phyloP scores from a whole-genome alignment of 306 rosid genomes.

The Elaeagnus macrophylla region DNA sequence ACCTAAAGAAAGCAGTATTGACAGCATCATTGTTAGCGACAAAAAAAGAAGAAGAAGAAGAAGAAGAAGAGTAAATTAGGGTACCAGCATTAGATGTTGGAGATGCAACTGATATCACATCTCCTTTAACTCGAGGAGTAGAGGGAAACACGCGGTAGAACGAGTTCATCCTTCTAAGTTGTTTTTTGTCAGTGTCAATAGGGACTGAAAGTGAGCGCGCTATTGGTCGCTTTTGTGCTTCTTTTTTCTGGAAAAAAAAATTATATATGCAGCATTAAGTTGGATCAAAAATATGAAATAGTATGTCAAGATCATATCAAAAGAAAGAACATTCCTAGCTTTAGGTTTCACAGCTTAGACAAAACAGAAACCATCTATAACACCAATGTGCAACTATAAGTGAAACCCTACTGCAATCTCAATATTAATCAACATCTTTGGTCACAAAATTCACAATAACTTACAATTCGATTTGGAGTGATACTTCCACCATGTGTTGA shows the following conservation, averaged over 20 bases:
- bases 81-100: slow-evolving; percentile 56
- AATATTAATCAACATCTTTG: too few species aligned
- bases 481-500: slow-evolving; percentile 46
- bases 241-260: slow-evolving; percentile 45
- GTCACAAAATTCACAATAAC: slow-evolving; percentile 14
- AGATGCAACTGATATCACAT: slow-evolving; percentile 26
- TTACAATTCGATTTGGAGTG: slow-evolving; percentile 45
- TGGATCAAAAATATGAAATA: too few species aligned
- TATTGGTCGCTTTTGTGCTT: slow-evolving; percentile 36
- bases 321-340: too few species aligned
- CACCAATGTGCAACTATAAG: too few species aligned
- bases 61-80: neutral
- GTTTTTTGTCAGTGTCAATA: slow-evolving; percentile 38
- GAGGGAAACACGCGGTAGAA: slow-evolving; percentile 75
- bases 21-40: too few species aligned
- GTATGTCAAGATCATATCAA: too few species aligned
- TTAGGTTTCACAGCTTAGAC: too few species aligned
- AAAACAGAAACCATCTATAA: too few species aligned
- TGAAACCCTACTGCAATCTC: too few species aligned
- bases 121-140: slow-evolving; percentile 56
- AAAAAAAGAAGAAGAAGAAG: too few species aligned
- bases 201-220: slow-evolving; percentile 89
- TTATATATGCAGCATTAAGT: neutral
- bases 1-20: too few species aligned
- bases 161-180: slow-evolving; percentile 56